Conservation (phyloP, 2,329 filamentous ascomycete genomes). For the Fusarium transvaalense region DNA sequence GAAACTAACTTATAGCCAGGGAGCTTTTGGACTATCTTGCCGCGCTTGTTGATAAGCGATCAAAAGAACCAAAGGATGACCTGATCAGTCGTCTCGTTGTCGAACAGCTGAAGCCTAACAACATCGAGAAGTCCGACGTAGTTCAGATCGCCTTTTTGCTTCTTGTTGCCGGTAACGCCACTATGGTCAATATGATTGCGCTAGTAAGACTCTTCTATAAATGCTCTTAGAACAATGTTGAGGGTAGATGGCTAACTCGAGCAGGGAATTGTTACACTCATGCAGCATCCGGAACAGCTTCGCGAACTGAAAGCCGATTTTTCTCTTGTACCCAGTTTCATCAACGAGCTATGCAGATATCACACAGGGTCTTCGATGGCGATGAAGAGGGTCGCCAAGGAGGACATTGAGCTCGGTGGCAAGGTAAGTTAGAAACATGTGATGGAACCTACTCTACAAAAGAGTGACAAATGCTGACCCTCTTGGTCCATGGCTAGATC, state of each 20-base stretch:
- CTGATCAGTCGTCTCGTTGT: slow-evolving; percentile 60
- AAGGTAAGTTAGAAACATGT: slow-evolving; percentile 45
- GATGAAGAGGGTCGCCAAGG: slow-evolving; percentile 62
- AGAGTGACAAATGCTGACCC: background rate
- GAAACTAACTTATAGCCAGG: slow-evolving; percentile 39
- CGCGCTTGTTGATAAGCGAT: slow-evolving; percentile 57
- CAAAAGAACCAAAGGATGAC: slow-evolving; percentile 57
- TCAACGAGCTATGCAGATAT: slow-evolving; percentile 63
- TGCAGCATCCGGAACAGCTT: slow-evolving; percentile 59
- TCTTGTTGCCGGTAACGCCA: slow-evolving; percentile 65
- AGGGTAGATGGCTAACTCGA: background rate
- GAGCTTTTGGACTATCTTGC: slow-evolving; percentile 61
- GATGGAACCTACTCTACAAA: background rate
- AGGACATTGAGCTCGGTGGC: slow-evolving; percentile 59
- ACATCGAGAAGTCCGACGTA: slow-evolving; percentile 56
- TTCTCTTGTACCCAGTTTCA: slow-evolving; percentile 54
- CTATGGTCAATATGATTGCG: slow-evolving; percentile 65
- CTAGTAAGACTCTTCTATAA: slow-evolving; percentile 49
- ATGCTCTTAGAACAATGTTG: background rate
- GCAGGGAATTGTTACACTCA: slow-evolving; percentile 59
- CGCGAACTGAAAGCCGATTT: slow-evolving; percentile 57
- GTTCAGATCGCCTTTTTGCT: slow-evolving; percentile 64
- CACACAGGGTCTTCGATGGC: slow-evolving; percentile 62
- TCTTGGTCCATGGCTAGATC: slow-evolving; percentile 35
- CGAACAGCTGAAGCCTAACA: slow-evolving; percentile 56